These are phyloP conservation scores for Cutaneotrichosporon sp. DNA, from an alignment of 1,284 basidiomycete species.

Conservation along the genomic window DNA sequence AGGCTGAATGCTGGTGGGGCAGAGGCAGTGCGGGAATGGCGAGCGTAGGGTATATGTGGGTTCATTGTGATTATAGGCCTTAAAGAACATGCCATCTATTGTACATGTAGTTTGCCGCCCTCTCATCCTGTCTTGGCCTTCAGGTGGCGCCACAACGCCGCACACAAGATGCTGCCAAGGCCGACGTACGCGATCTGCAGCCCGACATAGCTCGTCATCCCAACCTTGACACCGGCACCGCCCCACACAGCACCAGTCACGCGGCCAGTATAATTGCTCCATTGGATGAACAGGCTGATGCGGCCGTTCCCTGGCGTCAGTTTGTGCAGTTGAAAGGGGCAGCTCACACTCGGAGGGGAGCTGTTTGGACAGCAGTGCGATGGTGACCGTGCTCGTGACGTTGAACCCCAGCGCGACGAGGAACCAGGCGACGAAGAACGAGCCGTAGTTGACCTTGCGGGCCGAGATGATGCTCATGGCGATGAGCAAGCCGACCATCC, in stretches of 20 bases:
- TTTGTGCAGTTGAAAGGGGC: no score
- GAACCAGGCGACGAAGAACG: conserved; percentile 11
- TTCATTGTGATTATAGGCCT: background rate
- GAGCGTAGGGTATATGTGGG: background rate
- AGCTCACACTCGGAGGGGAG: conserved; percentile 17
- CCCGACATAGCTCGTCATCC: conserved; percentile 13
- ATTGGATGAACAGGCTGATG: conserved; percentile 14
- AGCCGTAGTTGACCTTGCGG: conserved; percentile 10
- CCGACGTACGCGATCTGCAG: conserved; percentile 8
- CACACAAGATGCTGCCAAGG: conserved; percentile 10
- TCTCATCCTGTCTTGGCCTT: conserved; percentile 17
- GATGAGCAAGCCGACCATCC: conserved; percentile 6
- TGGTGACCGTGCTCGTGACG: conserved; percentile 13
- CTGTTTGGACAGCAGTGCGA: conserved; percentile 16
- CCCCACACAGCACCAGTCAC: conserved; percentile 20
- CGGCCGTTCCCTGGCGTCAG: conserved; percentile 1
- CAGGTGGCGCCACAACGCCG: conserved; percentile 12
- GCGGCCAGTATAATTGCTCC: conserved; percentile 14
- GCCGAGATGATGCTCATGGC: conserved; percentile 7
- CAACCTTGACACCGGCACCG: conserved; percentile 17
- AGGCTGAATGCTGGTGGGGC: conserved; percentile 8
- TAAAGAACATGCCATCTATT: background rate
- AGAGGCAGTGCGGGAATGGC: background rate
- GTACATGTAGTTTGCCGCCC: no score
- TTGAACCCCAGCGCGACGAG: conserved; percentile 19